Evolutionary conservation across 371 early-diverging fungal species (phyloP).

Genomic region (Actinomucor elegans): DNA sequence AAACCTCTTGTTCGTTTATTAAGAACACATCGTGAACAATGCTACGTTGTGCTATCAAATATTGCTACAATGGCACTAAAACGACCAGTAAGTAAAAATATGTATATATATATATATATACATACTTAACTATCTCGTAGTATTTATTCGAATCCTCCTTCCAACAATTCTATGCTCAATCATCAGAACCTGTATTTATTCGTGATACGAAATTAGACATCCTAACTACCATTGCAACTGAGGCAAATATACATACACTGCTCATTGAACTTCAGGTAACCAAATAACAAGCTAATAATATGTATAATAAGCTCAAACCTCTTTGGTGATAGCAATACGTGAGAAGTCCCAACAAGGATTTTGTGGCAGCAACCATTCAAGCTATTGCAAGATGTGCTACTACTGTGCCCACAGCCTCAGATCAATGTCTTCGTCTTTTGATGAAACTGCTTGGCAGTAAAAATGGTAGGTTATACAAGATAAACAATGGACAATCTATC

Average conservation of each 20-base stretch:
- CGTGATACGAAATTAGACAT: constrained; percentile 86
- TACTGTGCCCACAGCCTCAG: constrained; percentile 61
- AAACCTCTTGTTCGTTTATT: constrained; percentile 79
- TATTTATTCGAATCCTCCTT: constrained; percentile 70
- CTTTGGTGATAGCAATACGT: constrained; percentile 62
- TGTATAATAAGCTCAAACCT: not conserved
- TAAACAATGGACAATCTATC: too few species aligned
- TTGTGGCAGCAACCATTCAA: constrained; percentile 72
- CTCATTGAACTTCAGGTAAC: constrained; percentile 52
- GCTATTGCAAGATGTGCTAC: constrained; percentile 72
- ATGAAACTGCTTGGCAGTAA: constrained; percentile 69
- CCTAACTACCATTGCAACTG: constrained; percentile 66
- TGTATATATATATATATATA: not conserved
- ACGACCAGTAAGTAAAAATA: constrained; percentile 56
- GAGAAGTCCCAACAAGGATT: constrained; percentile 67
- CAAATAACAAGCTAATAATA: not conserved
- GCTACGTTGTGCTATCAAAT: constrained; percentile 77
- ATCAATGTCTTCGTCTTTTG: constrained; percentile 57
- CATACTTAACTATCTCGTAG: constrained; percentile 23
- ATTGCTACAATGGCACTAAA: constrained; percentile 72
- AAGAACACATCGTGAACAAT: constrained; percentile 71
- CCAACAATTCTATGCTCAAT: constrained; percentile 79
- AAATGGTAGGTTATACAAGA: constrained; percentile 58
- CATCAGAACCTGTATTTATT: constrained; percentile 76
- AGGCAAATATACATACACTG: constrained; percentile 57